A percentile compares a stretch with the other conserved stretches of the same genome.
Conservation (phyloP, 805 yeast species). For the Starmerella sirachaensis region DNA sequence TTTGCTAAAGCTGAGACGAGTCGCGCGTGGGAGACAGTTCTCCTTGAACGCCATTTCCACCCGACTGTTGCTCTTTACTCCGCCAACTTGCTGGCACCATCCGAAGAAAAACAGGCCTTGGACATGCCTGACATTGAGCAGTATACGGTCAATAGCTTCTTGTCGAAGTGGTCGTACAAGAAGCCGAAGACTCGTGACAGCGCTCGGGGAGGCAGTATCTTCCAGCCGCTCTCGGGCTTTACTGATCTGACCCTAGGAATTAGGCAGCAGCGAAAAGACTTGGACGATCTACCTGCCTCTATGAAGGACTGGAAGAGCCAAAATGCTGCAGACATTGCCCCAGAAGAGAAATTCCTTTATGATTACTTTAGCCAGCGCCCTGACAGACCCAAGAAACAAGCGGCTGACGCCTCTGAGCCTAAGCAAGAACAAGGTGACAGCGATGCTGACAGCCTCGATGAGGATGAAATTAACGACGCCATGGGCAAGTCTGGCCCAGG, state of each 20-base stretch:
- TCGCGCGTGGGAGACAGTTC: slow-evolving; percentile 75
- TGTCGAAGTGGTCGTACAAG: slow-evolving; percentile 90
- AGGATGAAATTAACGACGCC: slow-evolving; percentile 73
- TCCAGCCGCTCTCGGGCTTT: slow-evolving; percentile 90
- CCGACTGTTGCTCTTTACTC: slow-evolving; percentile 85
- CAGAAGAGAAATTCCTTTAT: slow-evolving; percentile 80
- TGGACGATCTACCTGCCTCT: slow-evolving; percentile 56
- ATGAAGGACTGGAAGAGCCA: slow-evolving; percentile 66
- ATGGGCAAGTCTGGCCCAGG: slow-evolving; percentile 65
- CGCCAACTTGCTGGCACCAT: slow-evolving; percentile 38
- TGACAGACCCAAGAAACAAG: slow-evolving; percentile 18
- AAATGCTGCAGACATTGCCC: slow-evolving; percentile 53
- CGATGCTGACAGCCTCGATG: slow-evolving; percentile 32
- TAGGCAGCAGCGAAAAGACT: slow-evolving; percentile 36
- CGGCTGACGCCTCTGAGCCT: slow-evolving; percentile 2
- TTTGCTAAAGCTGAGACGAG: slow-evolving; percentile 75
- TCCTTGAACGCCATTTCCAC: slow-evolving; percentile 71
- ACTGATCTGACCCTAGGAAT: slow-evolving; percentile 26
- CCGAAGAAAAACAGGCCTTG: slow-evolving; percentile 29
- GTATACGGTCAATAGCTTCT: slow-evolving; percentile 76
- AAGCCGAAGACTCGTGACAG: slow-evolving; percentile 69
- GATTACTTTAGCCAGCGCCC: slow-evolving; percentile 56
- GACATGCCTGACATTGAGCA: slow-evolving; percentile 83
- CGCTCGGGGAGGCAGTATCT: slow-evolving; percentile 79
- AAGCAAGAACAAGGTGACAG: slow-evolving; percentile 31